These are phyloP conservation scores for Ascochyta clinopodiicola DNA, from an alignment of 2,329 filamentous ascomycete genomes.

Conservation along the genomic window DNA sequence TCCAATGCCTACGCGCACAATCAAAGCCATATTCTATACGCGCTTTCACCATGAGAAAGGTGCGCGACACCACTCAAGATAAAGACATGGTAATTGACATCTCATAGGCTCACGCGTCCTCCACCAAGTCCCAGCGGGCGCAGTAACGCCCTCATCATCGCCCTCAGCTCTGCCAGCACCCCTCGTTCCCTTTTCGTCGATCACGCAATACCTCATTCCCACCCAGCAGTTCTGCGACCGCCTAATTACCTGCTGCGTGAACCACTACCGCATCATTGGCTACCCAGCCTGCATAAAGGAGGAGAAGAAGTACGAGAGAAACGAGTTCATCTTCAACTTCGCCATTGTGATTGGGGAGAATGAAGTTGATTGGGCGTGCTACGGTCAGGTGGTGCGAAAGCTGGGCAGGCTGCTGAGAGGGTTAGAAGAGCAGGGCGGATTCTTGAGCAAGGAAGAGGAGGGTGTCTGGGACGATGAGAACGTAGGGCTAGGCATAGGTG, in stretches of 20 bases:
- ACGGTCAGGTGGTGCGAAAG: constrained; percentile 84
- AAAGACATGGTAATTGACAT: constrained; percentile 11
- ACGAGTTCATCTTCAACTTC: constrained; percentile 99
- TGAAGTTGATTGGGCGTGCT: constrained; percentile 73
- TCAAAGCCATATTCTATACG: constrained; percentile 71
- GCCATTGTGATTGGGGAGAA: constrained; percentile 78
- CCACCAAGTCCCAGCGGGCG: constrained; percentile 68
- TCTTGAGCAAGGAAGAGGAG: constrained; percentile 70
- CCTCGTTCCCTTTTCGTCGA: constrained; percentile 82
- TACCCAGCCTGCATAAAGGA: constrained; percentile 85
- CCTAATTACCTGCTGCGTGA: constrained; percentile 76
- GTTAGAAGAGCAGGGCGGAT: constrained; percentile 89
- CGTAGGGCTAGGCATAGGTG: constrained; percentile 9
- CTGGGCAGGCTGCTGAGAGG: constrained; percentile 85
- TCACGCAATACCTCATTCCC: constrained; percentile 93
- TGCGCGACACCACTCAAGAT: not conserved
- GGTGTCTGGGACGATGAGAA: constrained; percentile 41
- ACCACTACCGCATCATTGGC: constrained; percentile 81
- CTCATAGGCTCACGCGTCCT: constrained; percentile 65
- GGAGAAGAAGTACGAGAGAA: constrained; percentile 81
- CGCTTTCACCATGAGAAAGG: constrained; percentile 66
- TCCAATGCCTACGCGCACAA: constrained; percentile 51
- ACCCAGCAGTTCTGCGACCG: constrained; percentile 95
- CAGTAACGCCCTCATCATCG: constrained; percentile 54
- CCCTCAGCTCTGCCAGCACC: constrained; percentile 60